A percentile compares a stretch with the other conserved stretches of the same genome.
These are phyloP conservation scores for Monoraphidium neglectum DNA, from an alignment of 139 green algal species.

Conservation along the genomic window DNA sequence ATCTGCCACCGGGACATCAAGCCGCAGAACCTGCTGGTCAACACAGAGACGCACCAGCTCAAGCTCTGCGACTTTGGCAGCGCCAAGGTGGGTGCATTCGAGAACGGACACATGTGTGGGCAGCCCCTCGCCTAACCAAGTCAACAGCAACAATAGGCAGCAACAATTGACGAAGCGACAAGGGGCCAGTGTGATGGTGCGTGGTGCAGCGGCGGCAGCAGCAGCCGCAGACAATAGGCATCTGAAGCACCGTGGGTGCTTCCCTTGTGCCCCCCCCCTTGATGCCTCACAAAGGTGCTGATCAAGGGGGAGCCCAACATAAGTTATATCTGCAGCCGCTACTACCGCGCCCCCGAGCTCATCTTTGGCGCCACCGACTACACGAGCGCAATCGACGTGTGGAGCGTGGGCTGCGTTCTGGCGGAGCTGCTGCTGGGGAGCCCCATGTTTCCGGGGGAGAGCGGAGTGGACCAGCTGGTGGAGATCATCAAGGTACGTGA, in stretches of 20 bases:
- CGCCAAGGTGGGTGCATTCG: slow-evolving; percentile 77
- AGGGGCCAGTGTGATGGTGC: too few relatives aligned
- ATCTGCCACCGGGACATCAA: slow-evolving; percentile 98
- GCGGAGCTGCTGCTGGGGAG: slow-evolving; percentile 97
- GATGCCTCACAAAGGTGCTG: slow-evolving; percentile 46
- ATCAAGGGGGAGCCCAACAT: slow-evolving; percentile 97
- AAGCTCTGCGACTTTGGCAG: slow-evolving; percentile 99
- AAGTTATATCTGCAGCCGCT: slow-evolving; percentile 98
- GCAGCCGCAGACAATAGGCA: too few relatives aligned
- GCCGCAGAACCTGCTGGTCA: slow-evolving; percentile 95
- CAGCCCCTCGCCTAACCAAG: too few relatives aligned
- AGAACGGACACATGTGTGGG: too few relatives aligned
- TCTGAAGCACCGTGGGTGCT: too few relatives aligned
- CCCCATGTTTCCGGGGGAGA: slow-evolving; percentile 93
- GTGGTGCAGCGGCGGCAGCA: too few relatives aligned
- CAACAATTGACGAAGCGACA: too few relatives aligned
- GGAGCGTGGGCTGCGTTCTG: slow-evolving; percentile 97
- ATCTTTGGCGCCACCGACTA: slow-evolving; percentile 99
- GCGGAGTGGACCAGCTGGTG: slow-evolving; percentile 98
- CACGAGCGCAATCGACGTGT: slow-evolving; percentile 98
- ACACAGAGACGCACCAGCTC: slow-evolving; percentile 91
- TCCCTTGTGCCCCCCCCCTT: too few relatives aligned
- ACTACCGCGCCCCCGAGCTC: slow-evolving; percentile 96
- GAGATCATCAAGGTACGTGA: slow-evolving; percentile 98
- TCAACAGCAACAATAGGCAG: too few relatives aligned